Conservation (phyloP, 2,329 filamentous ascomycete genomes). For the Exserohilum rostratum region DNA sequence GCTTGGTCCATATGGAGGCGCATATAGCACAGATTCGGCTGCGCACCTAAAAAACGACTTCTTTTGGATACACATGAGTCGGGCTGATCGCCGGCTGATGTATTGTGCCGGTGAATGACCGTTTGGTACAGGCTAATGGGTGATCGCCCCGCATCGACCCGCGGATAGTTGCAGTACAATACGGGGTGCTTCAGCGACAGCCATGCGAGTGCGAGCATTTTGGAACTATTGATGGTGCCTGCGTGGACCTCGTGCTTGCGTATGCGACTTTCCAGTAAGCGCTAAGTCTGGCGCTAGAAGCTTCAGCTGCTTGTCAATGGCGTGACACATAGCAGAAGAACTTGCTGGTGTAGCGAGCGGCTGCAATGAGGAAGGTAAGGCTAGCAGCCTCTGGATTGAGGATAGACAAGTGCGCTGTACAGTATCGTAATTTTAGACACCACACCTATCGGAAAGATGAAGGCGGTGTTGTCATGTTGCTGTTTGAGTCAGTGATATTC, state of each 20-base stretch:
- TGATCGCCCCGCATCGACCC: slow-evolving; percentile 3
- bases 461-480: neutral
- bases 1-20: neutral
- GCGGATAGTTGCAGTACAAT: neutral
- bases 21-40: neutral
- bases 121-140: slow-evolving; percentile 4
- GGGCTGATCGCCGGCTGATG: slow-evolving; percentile 7
- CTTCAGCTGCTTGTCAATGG: neutral
- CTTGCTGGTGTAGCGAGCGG: neutral
- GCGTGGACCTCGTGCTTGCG: neutral
- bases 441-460: neutral
- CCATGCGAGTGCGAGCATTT: neutral
- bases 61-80: neutral
- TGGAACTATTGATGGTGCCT: neutral
- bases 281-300: slow-evolving; percentile 5
- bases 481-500: neutral
- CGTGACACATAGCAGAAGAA: neutral
- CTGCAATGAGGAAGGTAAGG: neutral
- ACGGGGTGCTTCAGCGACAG: neutral
- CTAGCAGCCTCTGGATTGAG: neutral
- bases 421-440: neutral
- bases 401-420: neutral
- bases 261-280: neutral
- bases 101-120: slow-evolving; percentile 6
- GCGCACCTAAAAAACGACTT: neutral